A percentile compares a stretch with the other conserved stretches of the same genome.
These are phyloP conservation scores for Kingdonia uniflora DNA, from an alignment of 164 flowering plant species.

Conservation along the genomic window DNA sequence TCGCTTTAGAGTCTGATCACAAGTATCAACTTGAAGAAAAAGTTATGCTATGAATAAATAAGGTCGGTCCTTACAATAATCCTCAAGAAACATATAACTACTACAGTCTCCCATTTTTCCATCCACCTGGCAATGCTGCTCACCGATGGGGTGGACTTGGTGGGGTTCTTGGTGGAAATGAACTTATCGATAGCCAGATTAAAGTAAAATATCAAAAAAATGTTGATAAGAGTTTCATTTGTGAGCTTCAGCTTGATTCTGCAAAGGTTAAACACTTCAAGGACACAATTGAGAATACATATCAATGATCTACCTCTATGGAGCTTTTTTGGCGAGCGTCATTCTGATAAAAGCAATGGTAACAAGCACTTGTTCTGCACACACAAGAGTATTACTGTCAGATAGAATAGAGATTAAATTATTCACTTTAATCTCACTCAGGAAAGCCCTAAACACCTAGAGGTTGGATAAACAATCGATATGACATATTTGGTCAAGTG, in stretches of 20 bases:
- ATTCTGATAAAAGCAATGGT: slow-evolving; percentile 60
- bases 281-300: slow-evolving; percentile 85
- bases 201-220: too few species aligned
- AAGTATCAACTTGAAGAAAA: slow-evolving; percentile 71
- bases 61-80: slow-evolving; percentile 97
- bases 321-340: slow-evolving; percentile 86
- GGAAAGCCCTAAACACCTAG: slow-evolving; percentile 65
- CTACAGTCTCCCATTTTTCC: slow-evolving; percentile 95
- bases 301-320: too few species aligned
- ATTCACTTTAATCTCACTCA: slow-evolving; percentile 91
- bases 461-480: slow-evolving; percentile 62
- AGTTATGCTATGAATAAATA: slow-evolving; percentile 91
- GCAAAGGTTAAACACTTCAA: too few species aligned
- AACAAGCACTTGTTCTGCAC: too few species aligned
- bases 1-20: too few species aligned
- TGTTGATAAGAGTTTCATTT: too few species aligned
- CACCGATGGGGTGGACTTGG: too few species aligned
- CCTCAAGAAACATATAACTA: too few species aligned
- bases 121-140: slow-evolving; percentile 33
- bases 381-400: slow-evolving; percentile 61
- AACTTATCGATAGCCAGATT: too few species aligned
- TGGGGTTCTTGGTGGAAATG: too few species aligned
- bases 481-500: slow-evolving; percentile 86
- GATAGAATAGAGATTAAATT: slow-evolving; percentile 81
- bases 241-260: too few species aligned